Percentiles rank a stretch among this genome's conserved stretches.
phyloP scores from a whole-genome alignment of 208 protist species.

The Naegleria gruberi region DNA sequence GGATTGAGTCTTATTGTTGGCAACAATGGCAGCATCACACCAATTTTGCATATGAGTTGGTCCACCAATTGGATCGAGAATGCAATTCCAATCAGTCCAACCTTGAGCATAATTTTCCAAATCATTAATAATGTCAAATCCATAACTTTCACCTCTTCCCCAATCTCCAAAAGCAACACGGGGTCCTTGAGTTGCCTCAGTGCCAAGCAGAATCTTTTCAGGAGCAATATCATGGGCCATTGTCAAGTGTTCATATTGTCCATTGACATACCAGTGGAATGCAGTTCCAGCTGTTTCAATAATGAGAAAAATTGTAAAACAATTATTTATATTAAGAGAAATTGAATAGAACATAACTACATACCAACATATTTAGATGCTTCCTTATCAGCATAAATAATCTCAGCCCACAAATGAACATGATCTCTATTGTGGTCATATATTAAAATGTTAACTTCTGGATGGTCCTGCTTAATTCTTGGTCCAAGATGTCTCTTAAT shows the following conservation, averaged over 20 bases:
- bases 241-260: background rate
- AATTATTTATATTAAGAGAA: background rate
- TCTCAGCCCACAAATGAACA: slow-evolving; percentile 31
- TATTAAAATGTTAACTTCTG: slow-evolving; percentile 43
- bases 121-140: slow-evolving; percentile 38
- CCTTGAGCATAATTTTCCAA: slow-evolving; percentile 30
- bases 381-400: slow-evolving; percentile 31
- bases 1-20: slow-evolving; percentile 19
- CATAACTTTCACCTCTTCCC: slow-evolving; percentile 30
- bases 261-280: background rate
- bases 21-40: slow-evolving; percentile 37
- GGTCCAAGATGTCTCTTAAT: slow-evolving; percentile 38
- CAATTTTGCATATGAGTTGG: slow-evolving; percentile 44
- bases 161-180: background rate
- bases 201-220: slow-evolving; percentile 27
- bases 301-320: background rate
- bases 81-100: slow-evolving; percentile 47
- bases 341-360: background rate
- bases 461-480: slow-evolving; percentile 29
- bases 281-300: background rate
- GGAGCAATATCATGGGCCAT: background rate
- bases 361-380: slow-evolving; percentile 35
- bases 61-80: slow-evolving; percentile 35
- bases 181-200: slow-evolving; percentile 30
- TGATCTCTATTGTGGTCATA: slow-evolving; percentile 51